These are phyloP conservation scores for Pisolithus sp. DNA, from an alignment of 768 basidiomycete species.

Conservation along the genomic window DNA sequence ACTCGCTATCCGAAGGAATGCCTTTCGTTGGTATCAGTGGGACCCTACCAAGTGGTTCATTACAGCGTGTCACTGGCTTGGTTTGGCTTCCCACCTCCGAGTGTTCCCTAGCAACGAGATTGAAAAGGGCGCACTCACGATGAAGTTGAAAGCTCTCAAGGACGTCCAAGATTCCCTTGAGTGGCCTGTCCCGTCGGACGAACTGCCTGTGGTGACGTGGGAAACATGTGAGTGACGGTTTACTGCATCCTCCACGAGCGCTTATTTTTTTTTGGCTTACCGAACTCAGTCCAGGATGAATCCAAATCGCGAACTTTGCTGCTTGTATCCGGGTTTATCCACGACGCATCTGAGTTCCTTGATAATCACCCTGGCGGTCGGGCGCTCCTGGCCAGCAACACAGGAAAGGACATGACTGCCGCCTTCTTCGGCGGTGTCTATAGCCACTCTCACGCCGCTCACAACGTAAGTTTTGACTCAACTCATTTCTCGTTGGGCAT, in stretches of 20 bases:
- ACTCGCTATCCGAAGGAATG: constrained; percentile 43
- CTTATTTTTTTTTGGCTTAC: constrained; percentile 1
- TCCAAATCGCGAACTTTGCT: constrained; percentile 60
- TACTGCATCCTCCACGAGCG: not conserved
- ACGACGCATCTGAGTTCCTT: constrained; percentile 69
- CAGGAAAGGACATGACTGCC: constrained; percentile 80
- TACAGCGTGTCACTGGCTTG: constrained; percentile 48
- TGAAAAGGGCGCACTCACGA: constrained; percentile 70
- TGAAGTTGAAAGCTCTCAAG: constrained; percentile 75
- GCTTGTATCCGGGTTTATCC: constrained; percentile 80
- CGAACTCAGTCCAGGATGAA: constrained; percentile 53
- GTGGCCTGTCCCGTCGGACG: constrained; percentile 54
- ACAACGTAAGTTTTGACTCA: constrained; percentile 46
- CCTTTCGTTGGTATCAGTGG: constrained; percentile 66
- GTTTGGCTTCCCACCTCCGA: constrained; percentile 76
- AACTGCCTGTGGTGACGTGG: constrained; percentile 77
- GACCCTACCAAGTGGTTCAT: constrained; percentile 83
- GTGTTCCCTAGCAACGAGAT: constrained; percentile 88
- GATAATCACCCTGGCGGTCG: constrained; percentile 79
- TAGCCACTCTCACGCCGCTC: constrained; percentile 77
- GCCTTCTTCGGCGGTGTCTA: constrained; percentile 85
- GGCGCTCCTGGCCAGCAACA: constrained; percentile 45
- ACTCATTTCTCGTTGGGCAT: too few relatives aligned
- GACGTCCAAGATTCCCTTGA: constrained; percentile 50
- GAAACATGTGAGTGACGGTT: constrained; percentile 55